These are phyloP conservation scores for Paxillus ammoniavirescens DNA, from an alignment of 768 basidiomycete genomes.

Conservation along the genomic window DNA sequence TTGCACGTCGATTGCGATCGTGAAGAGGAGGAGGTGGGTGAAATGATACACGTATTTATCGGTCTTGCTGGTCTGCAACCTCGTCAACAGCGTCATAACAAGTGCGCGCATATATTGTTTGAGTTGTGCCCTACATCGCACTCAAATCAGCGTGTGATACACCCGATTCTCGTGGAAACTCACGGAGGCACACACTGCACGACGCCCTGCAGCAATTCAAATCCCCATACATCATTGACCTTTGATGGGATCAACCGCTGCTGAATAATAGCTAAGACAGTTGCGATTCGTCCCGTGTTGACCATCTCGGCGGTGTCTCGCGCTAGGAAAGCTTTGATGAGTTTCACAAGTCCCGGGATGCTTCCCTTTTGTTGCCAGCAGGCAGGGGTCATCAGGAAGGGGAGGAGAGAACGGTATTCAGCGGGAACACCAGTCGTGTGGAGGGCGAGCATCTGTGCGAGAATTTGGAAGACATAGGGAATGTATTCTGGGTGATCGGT, in stretches of 20 bases:
- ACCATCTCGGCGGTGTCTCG: slow-evolving; percentile 71
- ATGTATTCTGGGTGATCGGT: slow-evolving; percentile 70
- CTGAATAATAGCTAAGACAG: slow-evolving; percentile 84
- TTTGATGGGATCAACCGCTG: slow-evolving; percentile 88
- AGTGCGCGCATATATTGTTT: slow-evolving; percentile 73
- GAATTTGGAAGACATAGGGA: slow-evolving; percentile 95
- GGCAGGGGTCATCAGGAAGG: slow-evolving; percentile 78
- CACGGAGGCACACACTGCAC: slow-evolving; percentile 74
- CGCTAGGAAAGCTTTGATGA: slow-evolving; percentile 80
- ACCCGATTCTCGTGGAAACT: slow-evolving; percentile 31
- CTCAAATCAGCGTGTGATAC: background rate
- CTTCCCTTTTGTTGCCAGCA: slow-evolving; percentile 95
- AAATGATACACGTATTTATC: slow-evolving; percentile 85
- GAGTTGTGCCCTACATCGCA: slow-evolving; percentile 50
- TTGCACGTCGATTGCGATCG: slow-evolving; percentile 70
- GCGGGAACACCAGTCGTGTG: slow-evolving; percentile 65
- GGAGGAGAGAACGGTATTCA: slow-evolving; percentile 77
- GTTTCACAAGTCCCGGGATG: slow-evolving; percentile 87
- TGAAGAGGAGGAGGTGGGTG: slow-evolving; percentile 72
- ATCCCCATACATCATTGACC: slow-evolving; percentile 86
- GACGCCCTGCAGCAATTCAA: slow-evolving; percentile 82
- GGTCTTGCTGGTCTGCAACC: slow-evolving; percentile 87
- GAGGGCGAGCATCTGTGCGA: slow-evolving; percentile 91
- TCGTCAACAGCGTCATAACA: slow-evolving; percentile 75
- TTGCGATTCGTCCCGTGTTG: slow-evolving; percentile 65